phyloP scores from a whole-genome alignment of 1,139 yeast genomes.

The Geotrichum siamense region DNA sequence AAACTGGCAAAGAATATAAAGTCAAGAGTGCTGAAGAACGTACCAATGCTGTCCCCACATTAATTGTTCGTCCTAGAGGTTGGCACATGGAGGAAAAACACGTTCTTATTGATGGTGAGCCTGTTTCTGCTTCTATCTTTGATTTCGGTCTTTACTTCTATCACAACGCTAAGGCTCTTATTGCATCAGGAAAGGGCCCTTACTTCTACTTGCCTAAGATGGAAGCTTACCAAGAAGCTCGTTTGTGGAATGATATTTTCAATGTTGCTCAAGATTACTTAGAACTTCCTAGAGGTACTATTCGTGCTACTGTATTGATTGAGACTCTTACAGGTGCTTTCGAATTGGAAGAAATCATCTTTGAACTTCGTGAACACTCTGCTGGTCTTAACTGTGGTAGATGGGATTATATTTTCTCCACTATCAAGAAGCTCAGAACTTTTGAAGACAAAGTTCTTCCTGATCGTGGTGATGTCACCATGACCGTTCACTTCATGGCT shows the following conservation, averaged over 20 bases:
- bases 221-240: constrained; percentile 72
- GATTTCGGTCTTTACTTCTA: constrained; percentile 71
- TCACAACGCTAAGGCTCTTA: constrained; percentile 57
- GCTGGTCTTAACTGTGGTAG: constrained; percentile 74
- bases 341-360: constrained; percentile 74
- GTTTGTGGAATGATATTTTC: constrained; percentile 69
- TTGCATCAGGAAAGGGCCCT: constrained; percentile 59
- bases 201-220: constrained; percentile 70
- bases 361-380: constrained; percentile 63
- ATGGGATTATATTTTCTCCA: constrained; percentile 73
- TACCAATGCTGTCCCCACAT: constrained; percentile 48
- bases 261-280: constrained; percentile 58
- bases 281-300: constrained; percentile 57
- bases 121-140: constrained; percentile 62
- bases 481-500: constrained; percentile 68
- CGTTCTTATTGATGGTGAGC: constrained; percentile 62
- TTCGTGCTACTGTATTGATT: constrained; percentile 64
- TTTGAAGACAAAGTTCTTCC: constrained; percentile 57
- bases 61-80: constrained; percentile 76
- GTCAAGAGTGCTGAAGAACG: constrained; percentile 35
- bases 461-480: constrained; percentile 64
- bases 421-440: constrained; percentile 57
- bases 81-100: constrained; percentile 76
- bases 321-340: constrained; percentile 70
- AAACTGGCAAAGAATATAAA: constrained; percentile 47